A percentile compares a stretch with the other conserved stretches of the same genome.
Evolutionary conservation across 2,329 filamentous ascomycete species (phyloP).

Genomic region (Cordyceps cicadae): DNA sequence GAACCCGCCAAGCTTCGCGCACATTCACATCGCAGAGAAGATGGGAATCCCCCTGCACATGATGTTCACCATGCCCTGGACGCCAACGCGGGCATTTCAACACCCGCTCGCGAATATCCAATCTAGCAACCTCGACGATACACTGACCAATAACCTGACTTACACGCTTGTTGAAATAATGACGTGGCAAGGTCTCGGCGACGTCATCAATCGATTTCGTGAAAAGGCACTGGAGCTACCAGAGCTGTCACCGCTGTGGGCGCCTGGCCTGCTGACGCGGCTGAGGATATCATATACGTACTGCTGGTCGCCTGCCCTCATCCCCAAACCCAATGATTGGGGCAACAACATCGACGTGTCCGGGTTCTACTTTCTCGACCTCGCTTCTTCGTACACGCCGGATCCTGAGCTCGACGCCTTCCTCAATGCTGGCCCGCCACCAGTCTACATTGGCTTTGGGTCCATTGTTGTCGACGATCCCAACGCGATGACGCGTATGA

Average conservation of each 20-base stretch:
- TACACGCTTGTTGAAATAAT: conserved; percentile 85
- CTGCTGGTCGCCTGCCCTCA: conserved; percentile 77
- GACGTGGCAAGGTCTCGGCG: conserved; percentile 86
- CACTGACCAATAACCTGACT: conserved; percentile 73
- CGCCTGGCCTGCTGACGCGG: conserved; percentile 68
- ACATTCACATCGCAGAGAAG: conserved; percentile 68
- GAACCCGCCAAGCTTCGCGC: conserved; percentile 69
- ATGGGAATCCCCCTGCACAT: conserved; percentile 68
- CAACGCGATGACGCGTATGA: conserved; percentile 58
- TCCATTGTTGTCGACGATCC: conserved; percentile 76
- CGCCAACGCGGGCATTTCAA: conserved; percentile 74
- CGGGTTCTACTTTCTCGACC: conserved; percentile 68
- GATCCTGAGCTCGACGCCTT: conserved; percentile 58
- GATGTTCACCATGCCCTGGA: conserved; percentile 97
- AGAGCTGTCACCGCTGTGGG: conserved; percentile 71
- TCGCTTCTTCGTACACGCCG: conserved; percentile 58
- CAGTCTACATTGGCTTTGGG: conserved; percentile 76
- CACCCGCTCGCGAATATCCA: conserved; percentile 80
- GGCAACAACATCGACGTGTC: conserved; percentile 60
- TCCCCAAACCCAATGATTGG: conserved; percentile 76
- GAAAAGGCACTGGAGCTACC: conserved; percentile 67
- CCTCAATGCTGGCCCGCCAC: conserved; percentile 58
- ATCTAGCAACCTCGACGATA: conserved; percentile 63
- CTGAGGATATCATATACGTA: conserved; percentile 80
- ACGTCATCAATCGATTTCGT: conserved; percentile 83